Conservation (phyloP, 2,329 filamentous ascomycete species). For the Xylariaceae sp. region DNA sequence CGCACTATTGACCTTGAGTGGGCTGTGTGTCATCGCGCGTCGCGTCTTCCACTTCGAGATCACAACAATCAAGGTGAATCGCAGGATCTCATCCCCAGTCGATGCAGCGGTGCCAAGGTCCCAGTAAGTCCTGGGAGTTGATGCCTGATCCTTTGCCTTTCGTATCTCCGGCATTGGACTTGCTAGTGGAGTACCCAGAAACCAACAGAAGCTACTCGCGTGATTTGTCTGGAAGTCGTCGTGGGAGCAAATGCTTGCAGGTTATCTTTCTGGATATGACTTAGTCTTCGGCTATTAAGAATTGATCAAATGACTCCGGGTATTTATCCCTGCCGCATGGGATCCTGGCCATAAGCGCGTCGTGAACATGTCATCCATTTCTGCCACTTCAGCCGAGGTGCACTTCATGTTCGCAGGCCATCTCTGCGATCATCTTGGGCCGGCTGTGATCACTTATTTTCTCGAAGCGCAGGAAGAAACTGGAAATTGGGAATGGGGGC, state of each 20-base stretch:
- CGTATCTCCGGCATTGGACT: neutral
- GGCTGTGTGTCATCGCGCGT: neutral
- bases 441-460: constrained; percentile 1
- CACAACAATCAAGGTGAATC: neutral
- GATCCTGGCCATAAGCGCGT: constrained; percentile 7
- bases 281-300: neutral
- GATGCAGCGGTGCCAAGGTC: neutral
- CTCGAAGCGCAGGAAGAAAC: neutral
- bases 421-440: constrained; percentile 12
- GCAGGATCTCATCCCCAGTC: neutral
- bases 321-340: constrained; percentile 9
- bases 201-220: neutral
- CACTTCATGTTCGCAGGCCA: constrained; percentile 16
- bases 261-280: neutral
- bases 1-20: neutral
- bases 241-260: neutral
- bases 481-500: no score
- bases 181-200: neutral
- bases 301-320: constrained; percentile 15
- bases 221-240: neutral
- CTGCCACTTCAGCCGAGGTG: constrained; percentile 19
- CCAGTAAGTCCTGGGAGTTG: neutral
- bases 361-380: constrained; percentile 8
- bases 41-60: neutral
- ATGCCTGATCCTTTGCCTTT: neutral